These are phyloP conservation scores for Pleurotus sapidus DNA, from an alignment of 768 basidiomycete genomes.

Conservation along the genomic window DNA sequence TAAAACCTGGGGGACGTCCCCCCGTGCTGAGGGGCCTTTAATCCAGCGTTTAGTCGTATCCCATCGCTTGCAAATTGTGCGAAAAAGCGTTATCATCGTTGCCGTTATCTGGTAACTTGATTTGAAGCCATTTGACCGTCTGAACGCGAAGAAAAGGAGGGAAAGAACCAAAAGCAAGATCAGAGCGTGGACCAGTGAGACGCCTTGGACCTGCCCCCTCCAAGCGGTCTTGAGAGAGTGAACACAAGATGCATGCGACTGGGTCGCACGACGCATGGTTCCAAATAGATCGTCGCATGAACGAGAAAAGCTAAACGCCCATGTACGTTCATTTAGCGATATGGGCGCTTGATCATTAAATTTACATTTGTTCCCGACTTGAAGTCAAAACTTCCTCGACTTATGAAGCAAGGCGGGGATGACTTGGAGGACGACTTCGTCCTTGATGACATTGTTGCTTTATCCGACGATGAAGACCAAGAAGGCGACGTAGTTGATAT, in stretches of 20 bases:
- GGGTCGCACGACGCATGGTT: slow-evolving; percentile 1
- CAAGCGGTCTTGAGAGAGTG: neutral
- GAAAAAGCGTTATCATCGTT: neutral
- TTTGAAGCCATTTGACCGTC: neutral
- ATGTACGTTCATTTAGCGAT: neutral
- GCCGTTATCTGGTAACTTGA: neutral
- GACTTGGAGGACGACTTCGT: slow-evolving; percentile 85
- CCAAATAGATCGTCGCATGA: neutral
- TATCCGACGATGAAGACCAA: slow-evolving; percentile 40
- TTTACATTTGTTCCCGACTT: neutral
- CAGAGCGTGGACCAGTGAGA: neutral
- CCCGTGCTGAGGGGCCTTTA: neutral
- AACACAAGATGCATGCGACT: neutral
- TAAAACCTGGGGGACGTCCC: neutral
- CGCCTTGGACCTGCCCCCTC: neutral
- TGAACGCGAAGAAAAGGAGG: neutral
- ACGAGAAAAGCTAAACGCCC: slow-evolving; percentile 1
- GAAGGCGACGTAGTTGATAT: slow-evolving; percentile 19
- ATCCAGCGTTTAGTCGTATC: neutral
- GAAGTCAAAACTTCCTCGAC: neutral
- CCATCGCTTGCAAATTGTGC: neutral
- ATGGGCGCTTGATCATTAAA: neutral
- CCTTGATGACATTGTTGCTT: slow-evolving; percentile 65
- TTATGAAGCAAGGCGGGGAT: slow-evolving; percentile 55
- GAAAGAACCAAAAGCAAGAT: neutral